phyloP scores from a whole-genome alignment of 169 alveolate genomes.

The Eimeria sp. region DNA sequence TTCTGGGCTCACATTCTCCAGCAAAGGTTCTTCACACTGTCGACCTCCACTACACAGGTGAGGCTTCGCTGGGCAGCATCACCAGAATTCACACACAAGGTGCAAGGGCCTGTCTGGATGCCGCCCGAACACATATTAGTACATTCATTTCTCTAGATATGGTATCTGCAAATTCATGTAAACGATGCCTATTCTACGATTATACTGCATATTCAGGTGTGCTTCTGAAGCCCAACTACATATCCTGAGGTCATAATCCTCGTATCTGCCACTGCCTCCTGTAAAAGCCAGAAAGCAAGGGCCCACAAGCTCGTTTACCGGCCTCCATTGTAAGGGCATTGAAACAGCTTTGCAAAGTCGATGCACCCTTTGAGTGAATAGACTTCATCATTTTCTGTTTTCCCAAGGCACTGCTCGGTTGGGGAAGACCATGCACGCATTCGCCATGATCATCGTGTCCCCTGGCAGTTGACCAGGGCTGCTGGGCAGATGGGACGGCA shows the following conservation, averaged over 20 bases:
- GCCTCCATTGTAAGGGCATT: background rate
- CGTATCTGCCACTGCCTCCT: background rate
- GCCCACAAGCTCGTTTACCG: background rate
- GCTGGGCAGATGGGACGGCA: background rate
- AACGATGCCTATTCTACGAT: background rate
- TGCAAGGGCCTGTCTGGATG: background rate
- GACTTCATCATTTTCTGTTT: background rate
- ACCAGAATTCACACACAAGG: background rate
- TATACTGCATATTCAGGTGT: background rate
- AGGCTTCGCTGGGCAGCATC: conserved; percentile 13
- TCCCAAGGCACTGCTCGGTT: background rate
- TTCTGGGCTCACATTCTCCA: background rate
- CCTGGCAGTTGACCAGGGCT: background rate
- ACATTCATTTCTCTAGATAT: background rate
- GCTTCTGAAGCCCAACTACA: background rate
- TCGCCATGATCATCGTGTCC: background rate
- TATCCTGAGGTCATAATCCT: background rate
- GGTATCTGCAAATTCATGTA: background rate
- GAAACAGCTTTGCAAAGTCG: background rate
- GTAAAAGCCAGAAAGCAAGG: background rate
- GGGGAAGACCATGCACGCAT: conserved; percentile 6
- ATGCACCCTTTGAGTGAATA: background rate
- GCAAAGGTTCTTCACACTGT: conserved; percentile 1
- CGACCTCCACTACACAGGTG: background rate
- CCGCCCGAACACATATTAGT: too few species aligned